Evolutionary conservation across 2,329 filamentous ascomycete species (phyloP).

Genomic region (Colletotrichum sp.): DNA sequence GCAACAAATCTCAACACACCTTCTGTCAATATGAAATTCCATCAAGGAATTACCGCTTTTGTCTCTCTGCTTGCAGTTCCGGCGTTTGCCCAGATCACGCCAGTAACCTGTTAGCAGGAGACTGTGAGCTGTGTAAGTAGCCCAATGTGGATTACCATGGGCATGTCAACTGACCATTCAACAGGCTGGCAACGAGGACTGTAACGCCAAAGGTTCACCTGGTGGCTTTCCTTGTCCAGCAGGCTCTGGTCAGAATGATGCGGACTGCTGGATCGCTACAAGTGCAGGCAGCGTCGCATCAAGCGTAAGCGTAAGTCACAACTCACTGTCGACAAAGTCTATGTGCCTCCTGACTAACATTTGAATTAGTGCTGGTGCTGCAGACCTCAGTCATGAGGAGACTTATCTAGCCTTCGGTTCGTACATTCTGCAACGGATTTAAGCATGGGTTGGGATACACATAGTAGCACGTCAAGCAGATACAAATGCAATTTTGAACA

Average conservation of each 20-base stretch:
- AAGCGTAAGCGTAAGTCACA: background rate
- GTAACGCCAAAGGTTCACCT: background rate
- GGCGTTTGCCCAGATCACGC: background rate
- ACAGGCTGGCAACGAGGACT: background rate
- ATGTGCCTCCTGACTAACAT: background rate
- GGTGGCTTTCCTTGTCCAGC: background rate
- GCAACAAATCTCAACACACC: background rate
- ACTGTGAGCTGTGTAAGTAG: background rate
- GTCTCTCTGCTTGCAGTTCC: background rate
- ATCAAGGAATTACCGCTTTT: background rate
- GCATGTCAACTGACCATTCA: background rate
- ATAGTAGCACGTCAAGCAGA: background rate
- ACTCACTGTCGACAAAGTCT: background rate
- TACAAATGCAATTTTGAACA: background rate
- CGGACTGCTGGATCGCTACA: background rate
- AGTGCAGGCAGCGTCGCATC: background rate
- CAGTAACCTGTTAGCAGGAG: background rate
- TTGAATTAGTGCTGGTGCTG: background rate
- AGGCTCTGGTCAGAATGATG: background rate
- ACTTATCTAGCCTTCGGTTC: background rate
- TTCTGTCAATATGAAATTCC: background rate
- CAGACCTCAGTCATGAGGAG: background rate
- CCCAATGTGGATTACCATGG: background rate
- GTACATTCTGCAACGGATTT: fast-evolving
- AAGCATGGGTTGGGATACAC: background rate